phyloP scores from a whole-genome alignment of 768 basidiomycete species.

The Naganishia friedmannii region DNA sequence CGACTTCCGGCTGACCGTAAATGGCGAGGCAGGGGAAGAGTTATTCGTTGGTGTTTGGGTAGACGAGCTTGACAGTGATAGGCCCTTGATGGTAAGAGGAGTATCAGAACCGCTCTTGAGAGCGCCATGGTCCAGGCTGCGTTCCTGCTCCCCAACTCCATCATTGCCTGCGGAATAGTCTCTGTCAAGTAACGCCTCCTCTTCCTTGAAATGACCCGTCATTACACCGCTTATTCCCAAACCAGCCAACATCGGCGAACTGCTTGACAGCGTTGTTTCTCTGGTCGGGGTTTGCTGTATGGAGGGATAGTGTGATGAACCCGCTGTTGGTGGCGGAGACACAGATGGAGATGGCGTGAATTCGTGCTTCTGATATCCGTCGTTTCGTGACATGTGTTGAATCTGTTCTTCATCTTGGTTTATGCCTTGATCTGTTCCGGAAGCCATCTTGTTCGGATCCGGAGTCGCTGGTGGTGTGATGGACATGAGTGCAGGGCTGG shows the following conservation, averaged over 20 bases:
- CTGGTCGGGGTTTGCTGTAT: slow-evolving; percentile 7
- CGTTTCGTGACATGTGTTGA: not conserved
- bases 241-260: slow-evolving; percentile 5
- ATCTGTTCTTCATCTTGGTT: not conserved
- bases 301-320: not conserved
- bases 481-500: not conserved
- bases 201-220: not conserved
- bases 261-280: not conserved
- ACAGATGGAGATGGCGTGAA: slow-evolving; percentile 13
- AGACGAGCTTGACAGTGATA: not conserved
- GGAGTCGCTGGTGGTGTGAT: slow-evolving; percentile 21
- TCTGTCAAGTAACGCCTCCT: not conserved
- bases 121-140: not conserved
- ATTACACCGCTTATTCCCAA: slow-evolving; percentile 12
- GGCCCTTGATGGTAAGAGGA: not conserved
- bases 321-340: not conserved
- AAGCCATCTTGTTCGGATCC: slow-evolving; percentile 10
- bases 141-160: not conserved
- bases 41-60: slow-evolving; percentile 5
- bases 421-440: not conserved
- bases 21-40: slow-evolving; percentile 13
- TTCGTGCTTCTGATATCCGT: not conserved
- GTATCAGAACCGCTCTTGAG: not conserved
- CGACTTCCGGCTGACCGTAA: slow-evolving; percentile 11
- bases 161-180: not conserved